Evolutionary conservation across 768 basidiomycete genomes (phyloP).

Genomic region (Grammothele lineata): DNA sequence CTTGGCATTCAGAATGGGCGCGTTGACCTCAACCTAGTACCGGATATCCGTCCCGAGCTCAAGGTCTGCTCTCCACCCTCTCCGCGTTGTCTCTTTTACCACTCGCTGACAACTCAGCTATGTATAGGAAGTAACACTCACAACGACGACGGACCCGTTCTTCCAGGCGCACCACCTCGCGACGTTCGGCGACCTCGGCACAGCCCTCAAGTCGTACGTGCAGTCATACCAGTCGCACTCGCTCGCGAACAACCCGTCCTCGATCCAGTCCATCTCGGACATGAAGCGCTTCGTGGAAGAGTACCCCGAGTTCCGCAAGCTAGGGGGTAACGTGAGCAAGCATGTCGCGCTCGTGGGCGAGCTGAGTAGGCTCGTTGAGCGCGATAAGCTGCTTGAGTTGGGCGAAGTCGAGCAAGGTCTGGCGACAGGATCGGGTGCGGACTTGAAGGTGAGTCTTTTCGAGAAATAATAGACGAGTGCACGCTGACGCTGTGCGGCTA

Average conservation of each 20-base stretch:
- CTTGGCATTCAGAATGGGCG: slow-evolving; percentile 92
- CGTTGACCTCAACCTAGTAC: slow-evolving; percentile 78
- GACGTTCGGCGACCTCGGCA: slow-evolving; percentile 96
- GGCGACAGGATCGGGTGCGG: slow-evolving; percentile 86
- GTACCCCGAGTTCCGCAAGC: slow-evolving; percentile 94
- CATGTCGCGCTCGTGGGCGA: slow-evolving; percentile 97
- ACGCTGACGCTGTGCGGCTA: neutral
- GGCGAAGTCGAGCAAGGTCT: slow-evolving; percentile 96
- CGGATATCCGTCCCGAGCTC: slow-evolving; percentile 83
- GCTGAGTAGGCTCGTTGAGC: slow-evolving; percentile 82
- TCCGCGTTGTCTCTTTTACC: neutral
- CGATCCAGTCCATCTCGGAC: slow-evolving; percentile 91
- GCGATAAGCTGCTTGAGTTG: slow-evolving; percentile 81
- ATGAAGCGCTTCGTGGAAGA: slow-evolving; percentile 99
- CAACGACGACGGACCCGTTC: slow-evolving; percentile 88
- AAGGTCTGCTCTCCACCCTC: slow-evolving; percentile 46
- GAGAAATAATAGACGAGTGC: neutral
- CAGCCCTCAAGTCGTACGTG: slow-evolving; percentile 87
- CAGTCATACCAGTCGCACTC: slow-evolving; percentile 87
- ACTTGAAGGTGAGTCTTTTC: slow-evolving; percentile 62
- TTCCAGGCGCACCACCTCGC: slow-evolving; percentile 87
- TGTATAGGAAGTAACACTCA: slow-evolving; percentile 86
- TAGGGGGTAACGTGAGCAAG: slow-evolving; percentile 98
- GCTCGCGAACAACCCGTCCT: slow-evolving; percentile 65
- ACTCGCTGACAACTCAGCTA: too few species aligned